Evolutionary conservation across 441 rosid species (phyloP), one percentile per base, ranked within the genome.

Genomic region (Gossypium schwendimanii): DNA sequence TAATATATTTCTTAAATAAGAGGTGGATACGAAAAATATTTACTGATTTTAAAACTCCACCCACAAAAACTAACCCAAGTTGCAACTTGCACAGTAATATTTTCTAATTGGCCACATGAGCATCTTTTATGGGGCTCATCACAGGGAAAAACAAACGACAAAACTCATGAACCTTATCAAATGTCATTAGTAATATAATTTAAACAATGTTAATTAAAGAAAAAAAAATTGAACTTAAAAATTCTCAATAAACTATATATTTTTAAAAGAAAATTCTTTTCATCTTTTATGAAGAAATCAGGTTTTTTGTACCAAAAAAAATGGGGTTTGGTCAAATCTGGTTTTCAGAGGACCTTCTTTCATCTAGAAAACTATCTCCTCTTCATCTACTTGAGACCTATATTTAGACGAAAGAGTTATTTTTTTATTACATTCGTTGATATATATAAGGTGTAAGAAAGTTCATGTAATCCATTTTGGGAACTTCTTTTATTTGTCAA

Each of bases 401-500:
- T 12, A 24, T 14, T 65, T 36, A 14, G 41, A 45, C 47, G 17
- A 41, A 12, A 41, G n/a, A 14, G 50, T 6, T 23, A 12, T 6
- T 65, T 45, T 23, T 12, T 11, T 4, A 33, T 24, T 12, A 59
- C 63, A 8, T 8, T 39, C 44, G 44, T 1, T 14, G 24, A 59
- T 24, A 33, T 8, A 9, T 24, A 12, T 20, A 55, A 24, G 12
- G 58, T 58, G 73, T 47, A 64, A 11, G 60, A 72, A 72, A 47
- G 23, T 6, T 70, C 62, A 8, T 31, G 64, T 71, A 17, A 6
- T 58, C 68, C 70, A 2, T 10, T 33, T 26, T 63, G 23, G 71
- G 74, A 73, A 74, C 59, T 50, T 31, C 44, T 45, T 62, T 73
- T 74, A 41, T 62, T 33, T 69, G 65, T 54, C 24, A 41, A 53